Conservation (phyloP, 129 eudicot species). For the Arctium lappa region DNA sequence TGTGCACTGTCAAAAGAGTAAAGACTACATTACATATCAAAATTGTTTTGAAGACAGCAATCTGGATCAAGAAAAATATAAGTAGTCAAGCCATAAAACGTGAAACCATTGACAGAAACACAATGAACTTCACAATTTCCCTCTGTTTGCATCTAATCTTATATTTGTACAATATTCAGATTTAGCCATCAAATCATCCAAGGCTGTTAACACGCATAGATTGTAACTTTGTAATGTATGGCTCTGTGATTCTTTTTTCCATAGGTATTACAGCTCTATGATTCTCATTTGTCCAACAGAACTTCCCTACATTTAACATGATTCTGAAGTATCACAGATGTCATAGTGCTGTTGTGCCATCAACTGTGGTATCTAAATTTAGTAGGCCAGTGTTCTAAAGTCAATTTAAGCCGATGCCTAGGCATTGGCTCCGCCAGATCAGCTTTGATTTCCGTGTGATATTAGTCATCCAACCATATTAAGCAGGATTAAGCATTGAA, state of each 20-base stretch:
- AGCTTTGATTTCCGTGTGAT: not conserved
- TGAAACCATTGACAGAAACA: not conserved
- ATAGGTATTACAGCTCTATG: too few relatives aligned
- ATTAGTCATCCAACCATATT: not conserved
- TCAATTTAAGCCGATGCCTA: not conserved
- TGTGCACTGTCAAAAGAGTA: constrained; percentile 68
- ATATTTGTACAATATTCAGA: not conserved
- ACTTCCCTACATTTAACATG: not conserved
- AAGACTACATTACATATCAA: constrained; percentile 25
- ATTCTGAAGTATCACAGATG: not conserved
- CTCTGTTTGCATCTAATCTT: not conserved
- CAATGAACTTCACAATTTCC: not conserved
- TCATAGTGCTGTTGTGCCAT: not conserved
- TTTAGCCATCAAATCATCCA: not conserved
- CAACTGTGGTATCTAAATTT: not conserved
- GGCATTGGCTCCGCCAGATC: not conserved
- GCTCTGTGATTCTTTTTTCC: not conserved
- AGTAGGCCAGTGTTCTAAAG: not conserved
- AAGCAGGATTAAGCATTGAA: not conserved
- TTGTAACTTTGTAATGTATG: too few relatives aligned
- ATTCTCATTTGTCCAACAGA: not conserved
- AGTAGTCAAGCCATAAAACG: not conserved
- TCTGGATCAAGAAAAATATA: constrained; percentile 6
- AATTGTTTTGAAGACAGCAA: constrained; percentile 14
- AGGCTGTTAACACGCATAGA: not conserved